Evolutionary conservation across 1,284 basidiomycete genomes (phyloP).

Genomic region (Marasmius fiardii): DNA sequence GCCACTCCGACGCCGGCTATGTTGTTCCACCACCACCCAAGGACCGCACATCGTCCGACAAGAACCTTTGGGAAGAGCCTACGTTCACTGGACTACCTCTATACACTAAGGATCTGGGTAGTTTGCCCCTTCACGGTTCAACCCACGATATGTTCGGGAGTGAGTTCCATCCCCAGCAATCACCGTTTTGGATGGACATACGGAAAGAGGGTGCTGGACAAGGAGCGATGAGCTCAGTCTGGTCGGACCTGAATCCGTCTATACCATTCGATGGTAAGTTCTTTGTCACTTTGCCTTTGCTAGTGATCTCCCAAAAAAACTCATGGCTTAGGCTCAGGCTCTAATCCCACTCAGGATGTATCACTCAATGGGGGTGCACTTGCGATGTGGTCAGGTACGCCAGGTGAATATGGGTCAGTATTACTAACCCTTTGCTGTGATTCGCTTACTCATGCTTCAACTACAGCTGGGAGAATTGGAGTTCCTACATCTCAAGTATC

Average conservation of each 20-base stretch:
- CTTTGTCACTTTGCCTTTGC: background rate
- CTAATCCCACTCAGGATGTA: background rate
- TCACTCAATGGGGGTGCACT: background rate
- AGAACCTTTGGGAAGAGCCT: background rate
- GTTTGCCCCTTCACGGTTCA: background rate
- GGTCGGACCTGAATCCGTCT: background rate
- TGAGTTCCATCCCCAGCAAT: background rate
- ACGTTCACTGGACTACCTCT: background rate
- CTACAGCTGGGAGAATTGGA: background rate
- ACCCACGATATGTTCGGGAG: background rate
- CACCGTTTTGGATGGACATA: background rate
- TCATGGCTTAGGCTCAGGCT: background rate
- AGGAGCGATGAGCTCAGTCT: background rate
- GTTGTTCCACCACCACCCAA: too few relatives aligned
- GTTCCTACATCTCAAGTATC: background rate
- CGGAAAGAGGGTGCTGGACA: background rate
- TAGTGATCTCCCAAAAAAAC: too few relatives aligned
- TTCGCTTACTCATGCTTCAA: background rate
- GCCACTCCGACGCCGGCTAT: background rate
- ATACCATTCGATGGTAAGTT: background rate
- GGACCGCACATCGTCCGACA: too few relatives aligned
- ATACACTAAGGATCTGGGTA: background rate
- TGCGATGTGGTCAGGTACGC: background rate
- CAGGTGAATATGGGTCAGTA: background rate
- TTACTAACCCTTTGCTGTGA: background rate